Base-by-base conservation (phyloP, 2,329 filamentous ascomycete genomes). In the Blastomyces percursus region DNA sequence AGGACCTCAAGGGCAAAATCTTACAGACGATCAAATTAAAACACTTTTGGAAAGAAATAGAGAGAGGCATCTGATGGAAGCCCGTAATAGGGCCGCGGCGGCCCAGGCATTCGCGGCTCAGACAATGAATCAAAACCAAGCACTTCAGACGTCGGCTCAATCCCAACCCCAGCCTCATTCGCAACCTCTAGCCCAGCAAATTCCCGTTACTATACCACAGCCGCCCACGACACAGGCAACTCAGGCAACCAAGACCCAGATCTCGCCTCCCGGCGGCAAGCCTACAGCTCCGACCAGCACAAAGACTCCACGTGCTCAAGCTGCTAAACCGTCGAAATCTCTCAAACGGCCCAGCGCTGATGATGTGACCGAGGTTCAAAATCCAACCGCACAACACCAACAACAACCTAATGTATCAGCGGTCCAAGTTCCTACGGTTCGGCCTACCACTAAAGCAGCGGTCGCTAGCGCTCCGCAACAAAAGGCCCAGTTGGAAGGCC, bases 261-360 rank as follows among this genome's bases (percentile, higher is more conserved):
- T 42, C 12, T 48, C 55, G 16, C 42, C 38, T 24, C 40, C 61
- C 21, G 35, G n/a, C 50, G 19, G 35, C 50, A 61, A 75, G 55
- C 51, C 68, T 50, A 66, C 66, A 64, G 61, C 66, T 12, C 24
- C 40, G 2, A 32, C 69, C 30, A 64, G 64, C 16, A 55, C 55
- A 3, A 75, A 74, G 64, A 66, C 64, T 16, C 64, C 66, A 14
- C 74, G 70, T 62, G 67, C 64, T 14, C 50, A 72, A 55, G 51
- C 70, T 59, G 60, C 68, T 46, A 74, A 74, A 66, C 63, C 70
- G n/a, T 66, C 73, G 16, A 77, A 75, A 63, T 76, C 68, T 42
- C 62, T 77, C 30, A 79, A 79, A 68, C 72, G 80, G 64, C 68
- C 75, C 3, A 74, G 69, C 61, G 74, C 72, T 61, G 79, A 82